phyloP scores from a whole-genome alignment of 2,329 filamentous ascomycete species.

The Fusarium musae region DNA sequence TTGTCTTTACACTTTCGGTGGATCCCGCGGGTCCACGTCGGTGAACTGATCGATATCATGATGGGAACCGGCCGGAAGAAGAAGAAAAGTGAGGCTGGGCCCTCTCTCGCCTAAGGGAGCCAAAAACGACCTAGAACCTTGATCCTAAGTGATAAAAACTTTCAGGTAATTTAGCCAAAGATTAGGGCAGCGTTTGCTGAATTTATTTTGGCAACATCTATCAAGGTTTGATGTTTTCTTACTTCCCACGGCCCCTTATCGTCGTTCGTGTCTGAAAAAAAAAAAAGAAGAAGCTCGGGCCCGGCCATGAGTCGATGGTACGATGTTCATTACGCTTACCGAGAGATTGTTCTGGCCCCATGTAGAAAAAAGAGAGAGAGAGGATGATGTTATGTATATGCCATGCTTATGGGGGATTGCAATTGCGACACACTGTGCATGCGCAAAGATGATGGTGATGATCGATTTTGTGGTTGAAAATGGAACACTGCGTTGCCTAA shows the following conservation, averaged over 20 bases:
- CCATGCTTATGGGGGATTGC: background rate
- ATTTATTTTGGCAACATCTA: background rate
- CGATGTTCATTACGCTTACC: constrained; percentile 25
- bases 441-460: background rate
- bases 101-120: background rate
- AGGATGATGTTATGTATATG: constrained; percentile 6
- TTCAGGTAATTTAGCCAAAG: background rate
- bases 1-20: constrained; percentile 12
- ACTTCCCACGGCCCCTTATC: background rate
- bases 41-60: constrained; percentile 28
- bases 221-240: background rate
- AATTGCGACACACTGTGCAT: constrained; percentile 28
- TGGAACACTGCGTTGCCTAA: constrained; percentile 13
- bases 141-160: background rate
- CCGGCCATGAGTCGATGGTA: constrained; percentile 32
- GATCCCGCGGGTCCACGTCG: constrained; percentile 23
- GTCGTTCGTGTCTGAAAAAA: constrained; percentile 19
- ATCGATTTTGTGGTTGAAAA: constrained; percentile 6
- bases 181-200: rapidly evolving
- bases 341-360: constrained; percentile 13
- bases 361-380: background rate
- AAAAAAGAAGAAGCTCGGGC: constrained; percentile 17
- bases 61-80: constrained; percentile 11
- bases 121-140: background rate
- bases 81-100: constrained; percentile 18